Evolutionary conservation across 495 filamentous ascomycete genomes (phyloP).

Genomic region (Xylaria acuta): DNA sequence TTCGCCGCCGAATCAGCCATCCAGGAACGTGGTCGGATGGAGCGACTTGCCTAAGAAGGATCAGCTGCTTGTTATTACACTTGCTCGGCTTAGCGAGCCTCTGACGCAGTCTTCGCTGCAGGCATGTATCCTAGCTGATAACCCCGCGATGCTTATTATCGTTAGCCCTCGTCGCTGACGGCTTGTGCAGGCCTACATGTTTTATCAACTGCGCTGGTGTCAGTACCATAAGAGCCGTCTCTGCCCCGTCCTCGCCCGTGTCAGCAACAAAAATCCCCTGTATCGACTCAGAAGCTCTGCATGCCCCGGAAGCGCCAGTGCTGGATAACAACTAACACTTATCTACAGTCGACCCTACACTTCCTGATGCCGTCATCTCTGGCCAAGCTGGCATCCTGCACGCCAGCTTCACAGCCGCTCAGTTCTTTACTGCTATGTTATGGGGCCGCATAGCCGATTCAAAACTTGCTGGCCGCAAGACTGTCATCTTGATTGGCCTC

Average conservation of each 20-base stretch:
- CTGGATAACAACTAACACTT: constrained; percentile 1
- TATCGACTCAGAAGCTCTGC: not conserved
- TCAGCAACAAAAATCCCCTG: not conserved
- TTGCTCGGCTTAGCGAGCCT: constrained; percentile 79
- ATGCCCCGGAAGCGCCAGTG: not conserved
- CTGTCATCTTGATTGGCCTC: constrained; percentile 77
- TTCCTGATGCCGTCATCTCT: constrained; percentile 73
- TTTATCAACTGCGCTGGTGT: constrained; percentile 75
- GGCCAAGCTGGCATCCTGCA: constrained; percentile 80
- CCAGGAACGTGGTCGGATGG: constrained; percentile 63
- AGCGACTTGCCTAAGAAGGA: constrained; percentile 72
- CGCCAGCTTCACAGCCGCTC: constrained; percentile 79
- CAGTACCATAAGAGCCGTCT: not conserved
- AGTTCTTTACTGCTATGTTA: constrained; percentile 84
- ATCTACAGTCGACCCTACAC: constrained; percentile 55
- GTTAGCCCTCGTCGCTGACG: constrained; percentile 26
- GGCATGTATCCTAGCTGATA: constrained; percentile 33
- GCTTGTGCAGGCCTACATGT: constrained; percentile 68
- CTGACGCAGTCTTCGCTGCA: constrained; percentile 79
- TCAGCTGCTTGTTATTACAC: constrained; percentile 75
- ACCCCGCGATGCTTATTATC: not conserved
- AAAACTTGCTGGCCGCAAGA: constrained; percentile 72
- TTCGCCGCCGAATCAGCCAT: too few relatives aligned
- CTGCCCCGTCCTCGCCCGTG: not conserved
- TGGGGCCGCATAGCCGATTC: constrained; percentile 82